These are phyloP conservation scores for Mucor velutinosus DNA, from an alignment of 371 early-diverging fungal species.

Conservation along the genomic window DNA sequence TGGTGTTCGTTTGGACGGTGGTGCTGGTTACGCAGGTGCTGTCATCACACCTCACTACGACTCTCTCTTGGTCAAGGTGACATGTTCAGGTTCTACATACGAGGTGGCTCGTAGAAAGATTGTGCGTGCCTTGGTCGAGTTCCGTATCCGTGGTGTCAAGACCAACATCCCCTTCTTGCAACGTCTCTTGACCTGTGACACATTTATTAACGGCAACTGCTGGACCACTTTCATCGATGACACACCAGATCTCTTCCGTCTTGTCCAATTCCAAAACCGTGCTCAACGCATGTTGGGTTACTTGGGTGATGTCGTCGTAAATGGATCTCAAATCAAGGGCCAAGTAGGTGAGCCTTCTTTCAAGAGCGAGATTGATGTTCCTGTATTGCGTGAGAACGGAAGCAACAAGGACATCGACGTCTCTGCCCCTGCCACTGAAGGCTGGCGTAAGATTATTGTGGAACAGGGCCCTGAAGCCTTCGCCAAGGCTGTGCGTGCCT, in stretches of 20 bases:
- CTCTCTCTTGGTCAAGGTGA: constrained; percentile 92
- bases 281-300: constrained; percentile 87
- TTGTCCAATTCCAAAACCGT: constrained; percentile 75
- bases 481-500: constrained; percentile 85
- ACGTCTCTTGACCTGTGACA: constrained; percentile 77
- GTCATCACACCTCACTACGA: constrained; percentile 94
- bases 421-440: constrained; percentile 63
- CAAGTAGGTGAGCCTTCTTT: constrained; percentile 69
- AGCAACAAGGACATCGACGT: constrained; percentile 50
- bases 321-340: constrained; percentile 89
- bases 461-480: constrained; percentile 86
- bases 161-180: constrained; percentile 94
- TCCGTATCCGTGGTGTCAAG: constrained; percentile 94
- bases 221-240: constrained; percentile 99
- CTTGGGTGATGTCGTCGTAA: constrained; percentile 87
- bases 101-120: constrained; percentile 86
- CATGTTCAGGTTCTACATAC: constrained; percentile 82
- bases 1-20: constrained; percentile 92
- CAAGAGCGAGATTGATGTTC: constrained; percentile 63
- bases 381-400: constrained; percentile 49
- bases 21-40: constrained; percentile 84
- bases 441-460: constrained; percentile 88
- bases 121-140: constrained; percentile 85
- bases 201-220: constrained; percentile 73
- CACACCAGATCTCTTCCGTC: constrained; percentile 82